phyloP scores from a whole-genome alignment of 257 asterid genomes.

The Lantana camara region DNA sequence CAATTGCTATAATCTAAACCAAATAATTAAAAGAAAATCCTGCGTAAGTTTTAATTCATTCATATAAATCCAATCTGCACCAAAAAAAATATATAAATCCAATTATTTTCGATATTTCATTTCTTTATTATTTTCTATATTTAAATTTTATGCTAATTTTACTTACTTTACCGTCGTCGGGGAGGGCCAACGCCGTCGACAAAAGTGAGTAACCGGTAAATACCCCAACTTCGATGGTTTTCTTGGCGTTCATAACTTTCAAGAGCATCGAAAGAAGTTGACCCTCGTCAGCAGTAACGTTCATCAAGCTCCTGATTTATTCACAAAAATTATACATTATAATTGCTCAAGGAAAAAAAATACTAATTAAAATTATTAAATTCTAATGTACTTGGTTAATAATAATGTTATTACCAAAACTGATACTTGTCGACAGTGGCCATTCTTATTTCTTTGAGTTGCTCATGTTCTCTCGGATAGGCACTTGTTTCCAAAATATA shows the following conservation, averaged over 20 bases:
- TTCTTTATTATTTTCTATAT: too few species aligned
- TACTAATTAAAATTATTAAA: too few species aligned
- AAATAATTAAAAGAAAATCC: neutral
- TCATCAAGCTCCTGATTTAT: slow-evolving; percentile 66
- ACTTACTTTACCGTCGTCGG: slow-evolving; percentile 54
- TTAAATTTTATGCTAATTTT: too few species aligned
- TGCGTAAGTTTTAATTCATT: too few species aligned
- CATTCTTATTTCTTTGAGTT: slow-evolving; percentile 39
- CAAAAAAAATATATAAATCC: too few species aligned
- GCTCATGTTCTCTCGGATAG: slow-evolving; percentile 50
- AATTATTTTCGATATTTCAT: too few species aligned
- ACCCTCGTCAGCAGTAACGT: slow-evolving; percentile 56
- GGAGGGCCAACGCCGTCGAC: slow-evolving; percentile 55
- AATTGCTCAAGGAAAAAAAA: neutral
- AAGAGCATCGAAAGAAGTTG: slow-evolving; percentile 49
- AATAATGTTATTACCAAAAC: slow-evolving; percentile 7
- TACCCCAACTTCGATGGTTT: slow-evolving; percentile 61
- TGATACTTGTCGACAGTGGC: slow-evolving; percentile 30
- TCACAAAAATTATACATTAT: too few species aligned
- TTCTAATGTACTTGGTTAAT: too few species aligned
- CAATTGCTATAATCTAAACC: slow-evolving; percentile 48
- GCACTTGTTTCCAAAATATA: slow-evolving; percentile 48
- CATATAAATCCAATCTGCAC: too few species aligned
- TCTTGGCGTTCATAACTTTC: slow-evolving; percentile 57
- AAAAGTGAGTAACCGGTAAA: slow-evolving; percentile 63